phyloP scores from a whole-genome alignment of 2,329 filamentous ascomycete genomes.

The Verticillium tricorpus region DNA sequence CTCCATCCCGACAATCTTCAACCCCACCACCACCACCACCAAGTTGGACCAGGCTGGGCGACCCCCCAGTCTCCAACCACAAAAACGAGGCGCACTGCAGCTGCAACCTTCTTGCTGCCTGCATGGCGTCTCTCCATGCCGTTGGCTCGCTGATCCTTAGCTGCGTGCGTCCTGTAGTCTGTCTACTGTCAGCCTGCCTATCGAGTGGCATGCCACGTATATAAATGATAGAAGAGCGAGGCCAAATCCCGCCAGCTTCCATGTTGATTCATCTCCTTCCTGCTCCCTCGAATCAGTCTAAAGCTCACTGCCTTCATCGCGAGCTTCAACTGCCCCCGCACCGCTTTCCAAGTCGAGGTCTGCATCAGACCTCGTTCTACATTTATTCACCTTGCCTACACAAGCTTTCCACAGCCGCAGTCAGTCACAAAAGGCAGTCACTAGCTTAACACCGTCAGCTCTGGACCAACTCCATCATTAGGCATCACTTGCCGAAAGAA shows the following conservation, averaged over 20 bases:
- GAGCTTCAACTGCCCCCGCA: no score
- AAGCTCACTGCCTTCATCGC: no score
- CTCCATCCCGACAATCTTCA: neutral
- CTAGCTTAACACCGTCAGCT: neutral
- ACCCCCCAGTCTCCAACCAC: neutral
- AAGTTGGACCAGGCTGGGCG: neutral
- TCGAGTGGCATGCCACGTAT: neutral
- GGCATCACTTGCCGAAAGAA: neutral
- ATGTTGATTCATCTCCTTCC: no score
- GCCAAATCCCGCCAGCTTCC: neutral
- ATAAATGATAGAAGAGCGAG: neutral
- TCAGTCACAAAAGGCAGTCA: no score
- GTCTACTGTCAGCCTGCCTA: neutral
- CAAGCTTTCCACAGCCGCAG: no score
- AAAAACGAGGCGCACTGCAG: neutral
- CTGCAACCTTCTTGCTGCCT: neutral
- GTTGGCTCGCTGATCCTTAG: neutral
- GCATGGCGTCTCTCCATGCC: neutral
- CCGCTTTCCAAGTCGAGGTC: no score
- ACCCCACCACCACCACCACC: neutral
- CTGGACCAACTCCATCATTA: neutral
- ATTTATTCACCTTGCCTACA: no score
- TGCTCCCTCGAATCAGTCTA: no score
- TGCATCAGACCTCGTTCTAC: no score
- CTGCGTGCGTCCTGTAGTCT: neutral